A percentile compares a stretch with the other conserved stretches of the same genome.
phyloP scores from a whole-genome alignment of 208 protist genomes.

The Zelonia costaricensis region DNA sequence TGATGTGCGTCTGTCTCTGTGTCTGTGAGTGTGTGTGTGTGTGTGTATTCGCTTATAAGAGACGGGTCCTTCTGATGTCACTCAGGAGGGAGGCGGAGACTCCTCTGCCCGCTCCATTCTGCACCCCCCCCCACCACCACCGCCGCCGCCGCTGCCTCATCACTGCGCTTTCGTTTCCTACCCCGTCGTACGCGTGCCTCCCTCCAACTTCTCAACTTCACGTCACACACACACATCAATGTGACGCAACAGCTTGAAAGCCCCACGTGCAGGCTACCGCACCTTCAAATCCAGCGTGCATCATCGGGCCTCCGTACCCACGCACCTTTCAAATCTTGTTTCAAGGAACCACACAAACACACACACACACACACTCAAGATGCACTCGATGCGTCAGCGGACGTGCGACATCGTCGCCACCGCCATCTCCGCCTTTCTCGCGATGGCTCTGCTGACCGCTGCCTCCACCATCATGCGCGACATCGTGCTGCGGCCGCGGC shows the following conservation, averaged over 20 bases:
- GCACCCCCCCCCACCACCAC: too few species aligned
- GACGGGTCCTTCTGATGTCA: too few species aligned
- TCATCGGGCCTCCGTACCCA: too few species aligned
- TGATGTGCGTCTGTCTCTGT: not conserved
- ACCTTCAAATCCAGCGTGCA: too few species aligned
- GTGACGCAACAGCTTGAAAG: too few species aligned
- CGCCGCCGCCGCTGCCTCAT: too few species aligned
- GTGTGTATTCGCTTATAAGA: not conserved
- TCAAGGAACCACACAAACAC: not conserved
- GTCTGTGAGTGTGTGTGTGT: not conserved
- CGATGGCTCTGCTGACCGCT: conserved; percentile 37
- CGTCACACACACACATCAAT: too few species aligned
- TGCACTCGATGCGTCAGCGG: conserved; percentile 54
- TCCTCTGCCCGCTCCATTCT: not conserved
- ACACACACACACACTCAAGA: conserved; percentile 6
- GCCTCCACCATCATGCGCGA: conserved; percentile 38
- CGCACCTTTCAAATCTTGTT: not conserved
- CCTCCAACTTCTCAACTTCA: too few species aligned
- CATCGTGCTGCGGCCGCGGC: conserved; percentile 13
- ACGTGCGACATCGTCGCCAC: conserved; percentile 39
- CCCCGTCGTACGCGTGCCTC: too few species aligned
- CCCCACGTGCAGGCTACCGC: too few species aligned
- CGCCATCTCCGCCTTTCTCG: conserved; percentile 29
- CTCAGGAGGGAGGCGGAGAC: not conserved
- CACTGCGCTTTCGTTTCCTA: too few species aligned